Percentiles rank a stretch among this genome's conserved stretches.
Evolutionary conservation across 805 yeast species (phyloP).

Genomic region (Pichia californica): DNA sequence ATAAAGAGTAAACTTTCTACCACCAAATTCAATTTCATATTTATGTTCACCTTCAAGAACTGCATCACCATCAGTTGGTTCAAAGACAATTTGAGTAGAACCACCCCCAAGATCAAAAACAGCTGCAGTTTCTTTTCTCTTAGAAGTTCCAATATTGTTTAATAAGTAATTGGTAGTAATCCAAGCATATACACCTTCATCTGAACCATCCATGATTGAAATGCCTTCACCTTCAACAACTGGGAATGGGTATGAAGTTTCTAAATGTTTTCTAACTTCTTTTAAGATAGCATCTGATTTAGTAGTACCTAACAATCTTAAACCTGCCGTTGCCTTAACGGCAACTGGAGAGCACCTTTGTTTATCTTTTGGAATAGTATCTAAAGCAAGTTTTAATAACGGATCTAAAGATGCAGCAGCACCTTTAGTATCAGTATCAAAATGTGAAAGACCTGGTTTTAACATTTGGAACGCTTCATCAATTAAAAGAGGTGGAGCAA

Average conservation of each 20-base stretch:
- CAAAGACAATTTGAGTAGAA: constrained; percentile 96
- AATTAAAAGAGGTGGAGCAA: constrained; percentile 73
- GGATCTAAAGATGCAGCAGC: constrained; percentile 92
- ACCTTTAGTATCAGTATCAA: constrained; percentile 67
- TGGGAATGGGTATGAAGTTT: constrained; percentile 82
- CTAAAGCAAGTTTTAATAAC: constrained; percentile 67
- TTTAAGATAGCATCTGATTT: constrained; percentile 65
- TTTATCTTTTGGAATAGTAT: constrained; percentile 64
- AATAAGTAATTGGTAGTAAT: constrained; percentile 88
- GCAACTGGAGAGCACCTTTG: constrained; percentile 88
- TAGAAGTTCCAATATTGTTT: constrained; percentile 85
- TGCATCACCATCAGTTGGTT: constrained; percentile 62
- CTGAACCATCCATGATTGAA: constrained; percentile 90
- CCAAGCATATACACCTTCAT: constrained; percentile 99
- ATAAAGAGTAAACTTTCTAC: constrained; percentile 70
- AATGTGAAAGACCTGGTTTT: constrained; percentile 87
- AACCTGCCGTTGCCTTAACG: constrained; percentile 97
- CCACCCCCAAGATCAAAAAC: constrained; percentile 98
- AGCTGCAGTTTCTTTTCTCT: constrained; percentile 83
- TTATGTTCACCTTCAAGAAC: constrained; percentile 83
- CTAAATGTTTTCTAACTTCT: constrained; percentile 72
- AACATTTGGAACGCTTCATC: constrained; percentile 81
- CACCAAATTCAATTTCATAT: constrained; percentile 74
- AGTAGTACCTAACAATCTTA: constrained; percentile 74
- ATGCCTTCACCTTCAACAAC: constrained; percentile 84